A percentile compares a stretch with the other conserved stretches of the same genome.
Evolutionary conservation across 768 basidiomycete species (phyloP).

Genomic region (Dendrothele bispora): DNA sequence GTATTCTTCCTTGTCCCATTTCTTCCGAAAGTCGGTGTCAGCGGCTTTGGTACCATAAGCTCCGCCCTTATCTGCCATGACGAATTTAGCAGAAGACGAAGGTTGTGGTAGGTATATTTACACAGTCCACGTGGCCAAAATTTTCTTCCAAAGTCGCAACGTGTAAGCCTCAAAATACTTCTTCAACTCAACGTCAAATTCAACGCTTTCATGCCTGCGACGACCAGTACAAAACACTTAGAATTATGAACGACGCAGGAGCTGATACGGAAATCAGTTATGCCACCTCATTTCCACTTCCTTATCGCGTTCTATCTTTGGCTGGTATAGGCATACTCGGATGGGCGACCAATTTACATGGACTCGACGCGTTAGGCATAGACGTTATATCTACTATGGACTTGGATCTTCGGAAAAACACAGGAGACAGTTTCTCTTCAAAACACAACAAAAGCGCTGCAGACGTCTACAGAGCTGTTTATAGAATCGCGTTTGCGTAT

Average conservation of each 20-base stretch:
- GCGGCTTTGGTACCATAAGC: constrained; percentile 45
- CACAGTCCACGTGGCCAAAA: not conserved
- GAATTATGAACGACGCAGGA: constrained; percentile 20
- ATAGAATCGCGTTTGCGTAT: constrained; percentile 67
- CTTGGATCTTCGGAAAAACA: constrained; percentile 35
- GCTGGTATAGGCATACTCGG: constrained; percentile 78
- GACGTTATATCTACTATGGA: constrained; percentile 76
- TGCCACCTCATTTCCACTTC: constrained; percentile 73
- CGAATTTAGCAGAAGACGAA: not conserved
- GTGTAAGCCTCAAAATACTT: not conserved
- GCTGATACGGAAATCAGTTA: constrained; percentile 6
- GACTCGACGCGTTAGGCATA: constrained; percentile 69
- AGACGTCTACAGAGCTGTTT: constrained; percentile 58
- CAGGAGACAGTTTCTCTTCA: constrained; percentile 26
- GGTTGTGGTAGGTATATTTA: too few relatives aligned
- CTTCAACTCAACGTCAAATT: constrained; percentile 1
- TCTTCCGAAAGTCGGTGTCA: constrained; percentile 81
- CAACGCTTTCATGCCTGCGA: constrained; percentile 9
- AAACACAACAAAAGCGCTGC: constrained; percentile 37
- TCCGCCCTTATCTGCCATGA: constrained; percentile 39
- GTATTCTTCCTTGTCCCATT: constrained; percentile 95
- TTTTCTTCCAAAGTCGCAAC: not conserved
- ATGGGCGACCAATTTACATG: constrained; percentile 94
- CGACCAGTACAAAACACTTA: constrained; percentile 5
- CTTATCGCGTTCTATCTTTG: constrained; percentile 86